Evolutionary conservation across 73 alveolate genomes (phyloP).

Genomic region (Paraurostyla sp.): DNA sequence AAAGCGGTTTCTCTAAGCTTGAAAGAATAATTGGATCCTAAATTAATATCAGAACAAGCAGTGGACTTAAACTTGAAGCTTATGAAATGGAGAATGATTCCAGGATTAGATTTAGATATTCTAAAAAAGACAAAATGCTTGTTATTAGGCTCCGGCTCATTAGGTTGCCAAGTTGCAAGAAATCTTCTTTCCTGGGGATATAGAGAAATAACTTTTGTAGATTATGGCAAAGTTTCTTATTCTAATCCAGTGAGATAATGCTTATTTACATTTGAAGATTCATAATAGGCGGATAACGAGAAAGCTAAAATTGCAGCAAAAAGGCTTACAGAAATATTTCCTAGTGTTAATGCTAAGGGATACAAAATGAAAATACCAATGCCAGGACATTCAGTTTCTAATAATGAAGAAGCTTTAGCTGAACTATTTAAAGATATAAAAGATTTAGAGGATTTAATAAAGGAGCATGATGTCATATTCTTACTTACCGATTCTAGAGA

Average conservation of each 20-base stretch:
- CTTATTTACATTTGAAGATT: conserved; percentile 95
- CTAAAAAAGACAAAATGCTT: conserved; percentile 83
- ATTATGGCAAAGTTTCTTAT: conserved; percentile 94
- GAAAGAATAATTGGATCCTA: conserved; percentile 86
- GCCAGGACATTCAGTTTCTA: conserved; percentile 97
- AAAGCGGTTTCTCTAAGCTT: conserved; percentile 73
- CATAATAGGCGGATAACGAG: conserved; percentile 83
- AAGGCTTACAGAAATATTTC: conserved; percentile 92
- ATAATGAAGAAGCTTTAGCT: conserved; percentile 78
- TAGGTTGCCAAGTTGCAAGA: conserved; percentile 97
- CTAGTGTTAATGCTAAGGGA: conserved; percentile 94
- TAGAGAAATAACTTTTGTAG: conserved; percentile 96
- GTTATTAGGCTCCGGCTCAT: conserved; percentile 97
- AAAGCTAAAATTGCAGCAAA: conserved; percentile 97
- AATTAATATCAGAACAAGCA: conserved; percentile 91
- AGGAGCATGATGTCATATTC: conserved; percentile 94
- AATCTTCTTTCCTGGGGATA: conserved; percentile 98
- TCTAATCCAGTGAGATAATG: conserved; percentile 98
- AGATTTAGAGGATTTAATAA: conserved; percentile 85
- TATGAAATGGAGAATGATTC: conserved; percentile 99
- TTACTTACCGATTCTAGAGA: conserved; percentile 98
- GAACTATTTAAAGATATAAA: conserved; percentile 77
- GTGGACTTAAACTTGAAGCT: conserved; percentile 96
- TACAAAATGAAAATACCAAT: conserved; percentile 90
- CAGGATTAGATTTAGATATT: conserved; percentile 87